phyloP scores from a whole-genome alignment of 2,329 filamentous ascomycete species.

The Fusarium odoratissimum region DNA sequence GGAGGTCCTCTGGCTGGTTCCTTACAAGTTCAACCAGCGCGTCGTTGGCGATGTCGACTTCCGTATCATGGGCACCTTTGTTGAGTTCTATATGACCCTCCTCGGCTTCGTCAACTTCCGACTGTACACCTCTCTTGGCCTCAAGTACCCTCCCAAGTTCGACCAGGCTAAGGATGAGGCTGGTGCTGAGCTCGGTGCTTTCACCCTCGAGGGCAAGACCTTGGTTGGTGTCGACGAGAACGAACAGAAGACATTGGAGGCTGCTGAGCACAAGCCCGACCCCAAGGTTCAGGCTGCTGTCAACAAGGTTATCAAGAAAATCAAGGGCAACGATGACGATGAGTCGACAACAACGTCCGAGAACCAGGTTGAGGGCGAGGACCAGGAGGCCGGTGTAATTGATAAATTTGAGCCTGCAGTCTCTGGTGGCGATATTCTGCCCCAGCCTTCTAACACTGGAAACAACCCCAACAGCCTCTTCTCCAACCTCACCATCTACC shows the following conservation, averaged over 20 bases:
- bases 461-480: conserved; percentile 82
- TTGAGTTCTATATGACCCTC: conserved; percentile 98
- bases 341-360: conserved; percentile 54
- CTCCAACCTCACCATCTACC: conserved; percentile 87
- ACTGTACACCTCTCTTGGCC: conserved; percentile 88
- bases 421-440: conserved; percentile 85
- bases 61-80: conserved; percentile 98
- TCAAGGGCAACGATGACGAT: conserved; percentile 66
- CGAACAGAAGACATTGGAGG: conserved; percentile 64
- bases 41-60: conserved; percentile 96
- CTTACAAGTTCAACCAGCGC: conserved; percentile 97
- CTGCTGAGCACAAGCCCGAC: conserved; percentile 63
- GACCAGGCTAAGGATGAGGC: conserved; percentile 87
- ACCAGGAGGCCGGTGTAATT: conserved; percentile 71
- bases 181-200: conserved; percentile 89
- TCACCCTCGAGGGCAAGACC: conserved; percentile 83
- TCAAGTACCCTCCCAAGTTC: conserved; percentile 97
- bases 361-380: conserved; percentile 58
- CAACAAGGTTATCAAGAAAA: conserved; percentile 75
- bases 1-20: conserved; percentile 96
- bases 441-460: conserved; percentile 77
- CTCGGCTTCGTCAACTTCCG: conserved; percentile 96
- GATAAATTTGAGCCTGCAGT: conserved; percentile 92
- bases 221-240: conserved; percentile 62
- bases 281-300: conserved; percentile 74